These are phyloP conservation scores for Candida silvicultrix DNA, from an alignment of 805 yeast species.

Conservation along the genomic window DNA sequence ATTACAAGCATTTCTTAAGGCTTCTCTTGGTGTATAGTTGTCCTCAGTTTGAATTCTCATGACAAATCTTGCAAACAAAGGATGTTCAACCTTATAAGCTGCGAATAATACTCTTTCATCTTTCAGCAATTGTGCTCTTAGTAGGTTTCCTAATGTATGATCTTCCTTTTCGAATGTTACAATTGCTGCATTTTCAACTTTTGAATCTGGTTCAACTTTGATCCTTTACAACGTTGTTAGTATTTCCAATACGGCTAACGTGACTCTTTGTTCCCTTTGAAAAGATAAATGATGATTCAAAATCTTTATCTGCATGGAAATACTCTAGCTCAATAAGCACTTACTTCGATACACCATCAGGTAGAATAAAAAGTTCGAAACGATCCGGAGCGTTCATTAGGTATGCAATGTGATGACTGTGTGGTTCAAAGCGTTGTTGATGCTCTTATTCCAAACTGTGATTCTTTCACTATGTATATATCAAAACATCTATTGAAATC, in stretches of 20 bases:
- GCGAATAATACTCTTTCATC: conserved; percentile 92
- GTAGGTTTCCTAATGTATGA: conserved; percentile 89
- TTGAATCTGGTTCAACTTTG: conserved; percentile 85
- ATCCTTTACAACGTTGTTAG: conserved; percentile 36
- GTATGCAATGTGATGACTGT: not conserved
- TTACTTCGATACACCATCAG: conserved; percentile 95
- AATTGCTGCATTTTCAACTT: conserved; percentile 91
- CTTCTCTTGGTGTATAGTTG: conserved; percentile 86
- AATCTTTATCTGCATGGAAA: too few species aligned
- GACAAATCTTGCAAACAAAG: conserved; percentile 90
- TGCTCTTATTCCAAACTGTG: not conserved
- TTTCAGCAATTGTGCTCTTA: conserved; percentile 78
- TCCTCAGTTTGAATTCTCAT: conserved; percentile 95
- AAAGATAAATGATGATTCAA: too few species aligned
- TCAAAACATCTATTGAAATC: not conserved
- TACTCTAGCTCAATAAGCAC: too few species aligned
- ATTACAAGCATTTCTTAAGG: conserved; percentile 85
- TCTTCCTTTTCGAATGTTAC: conserved; percentile 95
- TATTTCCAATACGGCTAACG: not conserved
- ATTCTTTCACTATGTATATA: not conserved
- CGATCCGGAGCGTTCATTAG: conserved; percentile 98
- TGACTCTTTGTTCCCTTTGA: too few species aligned
- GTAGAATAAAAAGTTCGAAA: conserved; percentile 91
- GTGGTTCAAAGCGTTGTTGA: not conserved
- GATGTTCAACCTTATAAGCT: conserved; percentile 97